Evolutionary conservation across 2,329 filamentous ascomycete species (phyloP), one percentile per base, ranked within the genome.

Genomic region (Alternaria arbusti): DNA sequence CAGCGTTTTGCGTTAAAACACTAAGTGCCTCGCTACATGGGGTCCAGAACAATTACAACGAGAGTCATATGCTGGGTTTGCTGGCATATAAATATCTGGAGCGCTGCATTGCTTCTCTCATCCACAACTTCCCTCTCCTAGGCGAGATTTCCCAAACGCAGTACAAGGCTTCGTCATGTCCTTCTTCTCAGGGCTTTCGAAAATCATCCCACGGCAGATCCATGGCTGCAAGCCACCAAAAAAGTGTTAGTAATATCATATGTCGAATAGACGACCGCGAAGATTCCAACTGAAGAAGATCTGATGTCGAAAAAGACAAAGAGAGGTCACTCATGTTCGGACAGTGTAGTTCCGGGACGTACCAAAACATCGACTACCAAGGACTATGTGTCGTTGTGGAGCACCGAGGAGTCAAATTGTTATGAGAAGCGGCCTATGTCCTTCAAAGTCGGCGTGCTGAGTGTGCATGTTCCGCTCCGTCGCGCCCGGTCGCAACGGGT

Each of bases 371-470:
- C 2, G 9, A 40, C 1, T 9, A 40, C 3, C 1, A 17, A 17
- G 15, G 15, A 1, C 3, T 10, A n/a, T 40, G n/a, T 40, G n/a
- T 40, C 36, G 8, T 0, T 40, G 36, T 40, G 36, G n/a, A 40
- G 15, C 36, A 40, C 36, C 15, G 5, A 11, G 9, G 36, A 17
- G 0, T 40, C 3, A 6, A 40, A n/a, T n/a, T n/a, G n/a, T n/a
- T n/a, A n/a, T n/a, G n/a, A n/a, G n/a, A n/a, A n/a, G n/a, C n/a
- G n/a, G n/a, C n/a, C n/a, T n/a, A n/a, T n/a, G n/a, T n/a, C n/a
- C n/a, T n/a, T n/a, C n/a, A 11, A 40, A 40, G 5, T 3, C n/a
- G 3, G 3, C 1, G 15, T 0, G 0, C 0, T 1, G 11, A 6
- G 5, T 11, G 1, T 3, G 1, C 36, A 40, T 40, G 36, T 40